These are phyloP conservation scores for Oxyria digyna DNA, from an alignment of 148 eudicot species.

Conservation along the genomic window DNA sequence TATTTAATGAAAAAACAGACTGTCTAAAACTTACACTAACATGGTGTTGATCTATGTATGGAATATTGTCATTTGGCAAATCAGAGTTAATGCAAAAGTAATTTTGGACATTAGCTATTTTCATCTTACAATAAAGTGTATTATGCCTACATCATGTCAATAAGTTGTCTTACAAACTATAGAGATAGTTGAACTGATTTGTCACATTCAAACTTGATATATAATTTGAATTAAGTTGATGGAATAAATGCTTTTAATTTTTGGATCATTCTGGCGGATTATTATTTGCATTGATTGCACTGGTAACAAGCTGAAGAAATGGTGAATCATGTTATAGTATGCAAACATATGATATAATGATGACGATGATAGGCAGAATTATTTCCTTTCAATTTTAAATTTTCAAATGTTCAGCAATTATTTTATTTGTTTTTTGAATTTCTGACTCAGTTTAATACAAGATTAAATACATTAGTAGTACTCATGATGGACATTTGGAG, in stretches of 20 bases:
- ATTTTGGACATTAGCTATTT: too few species aligned
- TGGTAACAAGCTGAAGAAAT: constrained; percentile 3
- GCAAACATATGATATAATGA: constrained; percentile 2
- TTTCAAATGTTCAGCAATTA: background rate
- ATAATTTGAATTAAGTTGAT: background rate
- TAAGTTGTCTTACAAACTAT: background rate
- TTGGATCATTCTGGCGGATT: background rate
- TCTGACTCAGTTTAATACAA: background rate
- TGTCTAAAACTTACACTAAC: background rate
- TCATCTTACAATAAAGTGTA: too few species aligned
- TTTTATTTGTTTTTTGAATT: background rate
- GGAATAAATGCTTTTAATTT: background rate
- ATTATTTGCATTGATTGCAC: constrained; percentile 7
- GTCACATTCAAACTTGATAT: background rate
- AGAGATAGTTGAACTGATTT: background rate
- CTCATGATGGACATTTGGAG: background rate
- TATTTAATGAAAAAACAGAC: too few species aligned
- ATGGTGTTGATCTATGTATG: background rate
- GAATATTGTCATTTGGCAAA: background rate
- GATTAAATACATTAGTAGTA: constrained; percentile 5
- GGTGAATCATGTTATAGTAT: constrained; percentile 1
- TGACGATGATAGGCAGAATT: background rate
- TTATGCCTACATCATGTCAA: too few species aligned
- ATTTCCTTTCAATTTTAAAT: background rate
- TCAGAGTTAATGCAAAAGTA: too few species aligned